Evolutionary conservation across 169 alveolate species (phyloP), one percentile per base, ranked within the genome.

Genomic region (Cryptosporidium andersoni): DNA sequence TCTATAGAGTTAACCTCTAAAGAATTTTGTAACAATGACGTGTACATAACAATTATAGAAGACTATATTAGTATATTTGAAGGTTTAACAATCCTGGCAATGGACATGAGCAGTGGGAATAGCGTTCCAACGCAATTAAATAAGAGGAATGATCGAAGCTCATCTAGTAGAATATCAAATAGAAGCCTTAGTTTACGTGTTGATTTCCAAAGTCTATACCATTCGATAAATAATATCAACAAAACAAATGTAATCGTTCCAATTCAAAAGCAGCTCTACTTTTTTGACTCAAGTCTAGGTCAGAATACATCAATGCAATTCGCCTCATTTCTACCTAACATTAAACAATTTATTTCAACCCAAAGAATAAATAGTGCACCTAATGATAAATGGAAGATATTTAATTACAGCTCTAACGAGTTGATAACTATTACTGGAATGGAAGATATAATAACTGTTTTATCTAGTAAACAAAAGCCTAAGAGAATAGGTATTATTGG

Each of bases 391-490:
- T 25, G 25, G 25, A 25, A 25, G 25, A 25, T 25, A 25, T 25
- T 25, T 25, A 0, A 25, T 25, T 25, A 25, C 25, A 25, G 16
- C 25, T n/a, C 62, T n/a, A 7, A 14, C 11, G 52, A 74, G 11
- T 56, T 74, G 2, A 62, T 74, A 45, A 74, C 65, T 34, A 64
- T 89, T 47, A 65, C 89, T 49, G 92, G 90, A 14, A 81, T 65
- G 53, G 67, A 82, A 60, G 88, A 89, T 14, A 43, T 49, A 43
- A 89, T 89, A 68, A 91, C 89, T 65, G 95, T 95, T 39, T 88
- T 97, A 51, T 90, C 91, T 34, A 92, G 97, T 34, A 97, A 97
- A 80, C 97, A 96, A 82, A 96, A 94, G 66, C 99, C 99, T 3
- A 95, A 98, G 89, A 94, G 92, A 67, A 66, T 96, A 37, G 88